phyloP scores from a whole-genome alignment of 2,329 filamentous ascomycete species.

The Colletotrichum sp. region DNA sequence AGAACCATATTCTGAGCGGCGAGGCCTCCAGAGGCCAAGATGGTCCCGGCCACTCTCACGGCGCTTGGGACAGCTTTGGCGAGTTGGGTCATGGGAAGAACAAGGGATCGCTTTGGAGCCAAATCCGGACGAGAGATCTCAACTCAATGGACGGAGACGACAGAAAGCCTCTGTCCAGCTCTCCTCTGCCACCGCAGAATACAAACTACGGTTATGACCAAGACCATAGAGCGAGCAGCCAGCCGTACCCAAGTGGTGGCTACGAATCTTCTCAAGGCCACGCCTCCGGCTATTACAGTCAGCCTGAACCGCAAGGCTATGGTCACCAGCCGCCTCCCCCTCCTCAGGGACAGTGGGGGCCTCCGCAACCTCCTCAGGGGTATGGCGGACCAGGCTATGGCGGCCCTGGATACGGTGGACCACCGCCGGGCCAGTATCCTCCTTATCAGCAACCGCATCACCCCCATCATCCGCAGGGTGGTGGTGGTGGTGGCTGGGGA shows the following conservation, averaged over 20 bases:
- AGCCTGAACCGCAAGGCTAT: constrained; percentile 34
- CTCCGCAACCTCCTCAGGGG: constrained; percentile 22
- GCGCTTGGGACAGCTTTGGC: constrained; percentile 43
- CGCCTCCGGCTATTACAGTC: constrained; percentile 19
- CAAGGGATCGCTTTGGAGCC: constrained; percentile 63
- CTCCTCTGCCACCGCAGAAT: constrained; percentile 37
- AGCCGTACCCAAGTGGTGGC: constrained; percentile 28
- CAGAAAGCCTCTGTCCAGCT: constrained; percentile 41
- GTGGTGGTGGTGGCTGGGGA: constrained; percentile 29
- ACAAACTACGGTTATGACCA: constrained; percentile 47
- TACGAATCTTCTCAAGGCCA: constrained; percentile 19
- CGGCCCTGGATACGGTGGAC: constrained; percentile 30
- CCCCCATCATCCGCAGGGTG: constrained; percentile 23
- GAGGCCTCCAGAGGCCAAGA: constrained; percentile 36
- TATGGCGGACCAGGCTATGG: constrained; percentile 36
- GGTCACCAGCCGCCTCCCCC: constrained; percentile 30
- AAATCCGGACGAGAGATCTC: constrained; percentile 65
- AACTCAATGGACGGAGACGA: constrained; percentile 58
- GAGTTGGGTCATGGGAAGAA: constrained; percentile 62
- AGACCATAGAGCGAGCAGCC: constrained; percentile 26
- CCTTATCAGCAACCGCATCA: constrained; percentile 14
- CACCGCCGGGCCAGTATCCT: constrained; percentile 16
- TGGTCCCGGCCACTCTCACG: constrained; percentile 47
- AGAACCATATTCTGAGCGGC: constrained; percentile 70
- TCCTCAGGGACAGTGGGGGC: constrained; percentile 24